Evolutionary conservation across 176 grass and related monocot species (phyloP).

Genomic region (Ensete ventricosum): DNA sequence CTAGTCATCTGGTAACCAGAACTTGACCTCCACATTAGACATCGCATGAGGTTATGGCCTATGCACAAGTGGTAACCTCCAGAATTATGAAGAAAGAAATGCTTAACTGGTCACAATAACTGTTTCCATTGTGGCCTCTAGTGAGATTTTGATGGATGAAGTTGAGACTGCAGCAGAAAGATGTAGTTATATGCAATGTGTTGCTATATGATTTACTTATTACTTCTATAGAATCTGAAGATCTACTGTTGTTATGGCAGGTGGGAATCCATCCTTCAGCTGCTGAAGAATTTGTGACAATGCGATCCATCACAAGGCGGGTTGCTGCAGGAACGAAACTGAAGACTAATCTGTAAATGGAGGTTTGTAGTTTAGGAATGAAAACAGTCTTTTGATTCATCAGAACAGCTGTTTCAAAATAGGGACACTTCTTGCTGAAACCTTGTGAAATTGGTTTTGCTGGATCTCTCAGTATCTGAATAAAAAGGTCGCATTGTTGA

Average conservation of each 20-base stretch:
- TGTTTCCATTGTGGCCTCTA: too few species aligned
- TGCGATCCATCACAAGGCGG: conserved; percentile 64
- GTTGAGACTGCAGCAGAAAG: background rate
- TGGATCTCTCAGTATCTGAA: too few species aligned
- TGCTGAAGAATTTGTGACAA: conserved; percentile 89
- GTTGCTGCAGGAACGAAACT: conserved; percentile 35
- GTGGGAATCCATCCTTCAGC: conserved; percentile 92
- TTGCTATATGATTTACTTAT: background rate
- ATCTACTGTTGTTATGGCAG: conserved; percentile 31
- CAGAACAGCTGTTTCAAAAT: too few species aligned
- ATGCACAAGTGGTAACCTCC: too few species aligned
- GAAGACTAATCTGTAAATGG: conserved; percentile 45
- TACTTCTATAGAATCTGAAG: background rate
- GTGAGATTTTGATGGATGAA: too few species aligned
- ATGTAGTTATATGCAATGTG: background rate
- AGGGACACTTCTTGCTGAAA: too few species aligned
- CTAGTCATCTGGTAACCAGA: background rate
- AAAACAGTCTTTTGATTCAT: too few species aligned
- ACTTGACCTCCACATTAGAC: background rate
- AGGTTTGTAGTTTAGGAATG: background rate
- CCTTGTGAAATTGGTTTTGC: too few species aligned
- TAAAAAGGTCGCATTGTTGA: too few species aligned
- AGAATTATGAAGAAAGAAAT: too few species aligned
- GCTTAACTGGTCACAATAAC: too few species aligned
- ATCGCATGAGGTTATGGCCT: too few species aligned